Percentiles rank a stretch among this genome's conserved stretches.
phyloP scores from a whole-genome alignment of 768 basidiomycete species.

The Boletus huronensis region DNA sequence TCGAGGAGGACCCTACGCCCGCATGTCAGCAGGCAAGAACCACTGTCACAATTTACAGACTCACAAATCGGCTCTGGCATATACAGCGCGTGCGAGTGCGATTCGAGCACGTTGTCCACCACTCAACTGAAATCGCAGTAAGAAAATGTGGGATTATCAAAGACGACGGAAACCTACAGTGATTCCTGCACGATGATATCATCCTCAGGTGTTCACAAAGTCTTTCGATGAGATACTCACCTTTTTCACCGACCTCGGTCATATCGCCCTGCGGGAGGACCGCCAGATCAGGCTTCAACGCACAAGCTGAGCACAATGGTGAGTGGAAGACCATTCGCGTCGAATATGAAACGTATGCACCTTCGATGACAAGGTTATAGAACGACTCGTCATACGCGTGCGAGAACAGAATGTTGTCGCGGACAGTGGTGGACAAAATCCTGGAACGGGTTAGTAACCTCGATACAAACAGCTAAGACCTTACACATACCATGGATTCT shows the following conservation, averaged over 20 bases:
- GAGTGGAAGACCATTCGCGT: background rate
- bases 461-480: background rate
- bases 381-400: slow-evolving; percentile 84
- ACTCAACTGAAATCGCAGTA: slow-evolving; percentile 47
- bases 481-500: slow-evolving; percentile 71
- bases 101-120: slow-evolving; percentile 85
- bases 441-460: slow-evolving; percentile 31
- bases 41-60: slow-evolving; percentile 13
- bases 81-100: slow-evolving; percentile 83
- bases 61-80: slow-evolving; percentile 86
- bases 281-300: slow-evolving; percentile 74
- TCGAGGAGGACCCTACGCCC: slow-evolving; percentile 67
- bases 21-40: background rate
- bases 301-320: slow-evolving; percentile 57
- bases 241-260: slow-evolving; percentile 85
- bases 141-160: slow-evolving; percentile 13
- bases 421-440: slow-evolving; percentile 82
- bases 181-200: slow-evolving; percentile 38
- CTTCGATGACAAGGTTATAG: slow-evolving; percentile 79
- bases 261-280: slow-evolving; percentile 79
- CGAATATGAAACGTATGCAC: slow-evolving; percentile 30
- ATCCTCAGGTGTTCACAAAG: background rate
- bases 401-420: slow-evolving; percentile 90
- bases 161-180: slow-evolving; percentile 42
- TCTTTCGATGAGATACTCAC: slow-evolving; percentile 30